phyloP scores from a whole-genome alignment of 2,329 filamentous ascomycete species.

The Phaeosphaeria sp. region DNA sequence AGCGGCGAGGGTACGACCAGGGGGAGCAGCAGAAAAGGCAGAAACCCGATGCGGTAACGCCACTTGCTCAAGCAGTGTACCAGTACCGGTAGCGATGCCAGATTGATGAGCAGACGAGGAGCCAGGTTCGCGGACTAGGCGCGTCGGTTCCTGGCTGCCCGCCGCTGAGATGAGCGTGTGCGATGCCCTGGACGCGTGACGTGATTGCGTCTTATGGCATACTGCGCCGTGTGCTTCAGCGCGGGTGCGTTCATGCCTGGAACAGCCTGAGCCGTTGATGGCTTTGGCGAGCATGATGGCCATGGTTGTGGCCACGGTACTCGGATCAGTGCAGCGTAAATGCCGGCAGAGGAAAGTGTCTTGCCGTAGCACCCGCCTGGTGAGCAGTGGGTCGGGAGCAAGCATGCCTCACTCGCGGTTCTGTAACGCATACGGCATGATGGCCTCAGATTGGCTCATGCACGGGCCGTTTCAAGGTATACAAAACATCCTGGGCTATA shows the following conservation, averaged over 20 bases:
- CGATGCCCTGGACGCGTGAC: conserved; percentile 1
- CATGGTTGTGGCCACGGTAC: conserved; percentile 29
- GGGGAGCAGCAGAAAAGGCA: conserved; percentile 27
- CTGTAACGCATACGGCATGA: conserved; percentile 46
- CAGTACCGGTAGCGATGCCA: conserved; percentile 23
- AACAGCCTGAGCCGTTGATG: conserved; percentile 31
- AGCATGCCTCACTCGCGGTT: conserved; percentile 34
- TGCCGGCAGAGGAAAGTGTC: conserved; percentile 43
- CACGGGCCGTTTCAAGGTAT: conserved; percentile 50
- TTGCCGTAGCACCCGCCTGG: conserved; percentile 47
- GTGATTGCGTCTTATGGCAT: conserved; percentile 18
- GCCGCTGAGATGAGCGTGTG: conserved; percentile 12
- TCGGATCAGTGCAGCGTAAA: conserved; percentile 37
- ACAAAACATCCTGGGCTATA: conserved; percentile 45
- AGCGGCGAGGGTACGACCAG: conserved; percentile 30
- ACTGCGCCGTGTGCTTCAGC: conserved; percentile 30
- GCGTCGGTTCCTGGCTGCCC: conserved; percentile 30
- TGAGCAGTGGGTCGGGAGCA: conserved; percentile 36
- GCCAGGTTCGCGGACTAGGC: conserved; percentile 34
- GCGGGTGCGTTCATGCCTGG: conserved; percentile 35
- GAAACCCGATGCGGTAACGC: conserved; percentile 42
- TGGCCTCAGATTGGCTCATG: conserved; percentile 49
- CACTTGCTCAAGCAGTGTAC: conserved; percentile 37
- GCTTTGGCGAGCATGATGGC: conserved; percentile 33
- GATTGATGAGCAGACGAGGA: conserved; percentile 39